Base-by-base conservation (phyloP, 2,329 filamentous ascomycete species). In the Clarireedia homoeocarpa region DNA sequence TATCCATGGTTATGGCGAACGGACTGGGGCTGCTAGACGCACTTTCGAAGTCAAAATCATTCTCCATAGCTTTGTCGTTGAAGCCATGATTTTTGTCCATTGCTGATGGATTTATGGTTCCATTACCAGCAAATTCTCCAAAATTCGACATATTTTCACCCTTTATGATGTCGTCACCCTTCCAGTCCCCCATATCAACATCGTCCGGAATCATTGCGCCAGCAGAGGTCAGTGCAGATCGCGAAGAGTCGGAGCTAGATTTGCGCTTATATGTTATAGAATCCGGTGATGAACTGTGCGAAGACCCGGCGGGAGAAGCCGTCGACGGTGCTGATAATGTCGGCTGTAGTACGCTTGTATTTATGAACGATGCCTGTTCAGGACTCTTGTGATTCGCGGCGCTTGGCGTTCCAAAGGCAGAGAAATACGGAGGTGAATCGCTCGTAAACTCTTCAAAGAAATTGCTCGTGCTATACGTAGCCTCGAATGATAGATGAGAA, bases 21-120 rank as follows among this genome's bases (percentile, higher is more conserved):
- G 70, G 72, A 55, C 74, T 76, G 5, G 82, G 80, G 58, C 80
- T 85, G 62, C 76, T 82, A 2, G 79, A 77, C 7, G 77, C 77
- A 62, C 79, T 81, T 15, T 79, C 77, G 64, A 85, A 84, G 61
- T 82, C 78, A 62, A 83, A 81, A 48, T 74, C 71, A 47, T 72
- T 71, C 52, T 77, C 72, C 72, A 78, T 75, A 51, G 73, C 73
- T 61, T 72, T 72, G 58, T 77, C 75, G 55, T 66, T 71, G 51
- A 74, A 69, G 5, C 69, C 67, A 55, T 71, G 68, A 57, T 70
- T 69, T 20, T 62, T 64, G 42, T 66, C 66, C 51, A 69, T 68
- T 2, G 65, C 58, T 12, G 69, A 66, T n/a, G 71, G 71, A 51
- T 73, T 67, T 40, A 73, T 71, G 17, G 66, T 72, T 34, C 63